These are phyloP conservation scores for Onygenales sp. DNA, from an alignment of 2,329 filamentous ascomycete species.

Conservation along the genomic window DNA sequence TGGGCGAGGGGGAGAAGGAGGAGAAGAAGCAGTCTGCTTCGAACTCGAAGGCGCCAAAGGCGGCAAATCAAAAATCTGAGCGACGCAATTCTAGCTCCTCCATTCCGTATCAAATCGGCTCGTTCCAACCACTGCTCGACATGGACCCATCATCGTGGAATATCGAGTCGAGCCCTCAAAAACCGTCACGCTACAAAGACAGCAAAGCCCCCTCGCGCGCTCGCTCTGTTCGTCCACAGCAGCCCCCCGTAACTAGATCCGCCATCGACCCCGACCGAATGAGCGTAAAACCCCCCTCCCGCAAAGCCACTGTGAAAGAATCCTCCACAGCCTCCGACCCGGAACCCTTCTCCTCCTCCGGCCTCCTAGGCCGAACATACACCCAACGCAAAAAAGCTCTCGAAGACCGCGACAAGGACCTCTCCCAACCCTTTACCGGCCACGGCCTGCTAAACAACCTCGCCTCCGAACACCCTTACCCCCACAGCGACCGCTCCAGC, in stretches of 20 bases:
- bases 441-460: conserved; percentile 44
- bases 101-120: conserved; percentile 51
- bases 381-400: conserved; percentile 30
- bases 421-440: conserved; percentile 37
- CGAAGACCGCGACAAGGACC: conserved; percentile 28
- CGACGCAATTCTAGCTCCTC: conserved; percentile 11
- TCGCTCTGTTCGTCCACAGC: background rate
- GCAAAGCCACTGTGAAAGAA: background rate
- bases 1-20: conserved; percentile 45
- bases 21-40: conserved; percentile 20
- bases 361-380: conserved; percentile 31
- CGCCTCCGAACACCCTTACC: conserved; percentile 21
- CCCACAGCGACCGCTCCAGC: conserved; percentile 6
- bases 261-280: background rate
- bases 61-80: conserved; percentile 16
- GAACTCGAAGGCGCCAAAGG: conserved; percentile 17
- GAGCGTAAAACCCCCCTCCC: background rate
- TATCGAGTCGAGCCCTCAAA: conserved; percentile 42
- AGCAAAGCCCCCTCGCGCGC: background rate
- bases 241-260: background rate
- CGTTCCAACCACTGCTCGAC: conserved; percentile 60
- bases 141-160: conserved; percentile 30
- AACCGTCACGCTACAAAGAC: conserved; percentile 5
- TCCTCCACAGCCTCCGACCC: background rate
- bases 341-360: conserved; percentile 27